Base-by-base conservation (phyloP, 2,329 filamentous ascomycete species). In the Xylaria sp. region DNA sequence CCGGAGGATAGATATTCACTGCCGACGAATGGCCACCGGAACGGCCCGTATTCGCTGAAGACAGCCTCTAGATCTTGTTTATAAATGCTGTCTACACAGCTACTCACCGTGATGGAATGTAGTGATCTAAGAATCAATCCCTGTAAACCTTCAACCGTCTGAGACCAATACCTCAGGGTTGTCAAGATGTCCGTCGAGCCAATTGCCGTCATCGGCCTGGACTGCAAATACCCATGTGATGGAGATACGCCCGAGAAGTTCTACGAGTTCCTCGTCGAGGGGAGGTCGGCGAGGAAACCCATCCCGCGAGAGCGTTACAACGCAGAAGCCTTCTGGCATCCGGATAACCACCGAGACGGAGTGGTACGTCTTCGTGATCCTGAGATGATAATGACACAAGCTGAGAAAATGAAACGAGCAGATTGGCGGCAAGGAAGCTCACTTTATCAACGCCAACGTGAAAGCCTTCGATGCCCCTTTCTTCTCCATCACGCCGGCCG, bases 121-220 rank as follows among this genome's bases (percentile, higher is more conserved):
- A 26, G n/a, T 11, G 20, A 48, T 48, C 44, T 26, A 26, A 23
- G 7, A 26, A 48, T 48, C 9, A 7, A 40, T 48, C 44, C 44
- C 20, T 48, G 20, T 26, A 23, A 48, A 20, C 20, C 44, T 48
- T 48, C 20, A 13, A 48, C 44, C 11, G 10, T 13, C 20, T 48
- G 44, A 23, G 44, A 48, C 44, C 10, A 48, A 48, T 20, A 48
- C 44, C 44, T 48, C 20, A 13, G 44, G 20, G 10, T 23, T 48
- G 2, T 48, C 53, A 79, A 79, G 64, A 70, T 66, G 64, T 26
- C 53, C 17, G 65, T 68, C 59, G 66, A 69, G 23, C 66, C 66
- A 3, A 66, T 69, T 40, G 68, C 60, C 4, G 57, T 67, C 20
- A 68, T 69, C 31, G 66, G 66, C n/a, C 42, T 69, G 11, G 63